Base-by-base conservation (phyloP, 1,139 yeast species). In the Suhomyces atakaporum region DNA sequence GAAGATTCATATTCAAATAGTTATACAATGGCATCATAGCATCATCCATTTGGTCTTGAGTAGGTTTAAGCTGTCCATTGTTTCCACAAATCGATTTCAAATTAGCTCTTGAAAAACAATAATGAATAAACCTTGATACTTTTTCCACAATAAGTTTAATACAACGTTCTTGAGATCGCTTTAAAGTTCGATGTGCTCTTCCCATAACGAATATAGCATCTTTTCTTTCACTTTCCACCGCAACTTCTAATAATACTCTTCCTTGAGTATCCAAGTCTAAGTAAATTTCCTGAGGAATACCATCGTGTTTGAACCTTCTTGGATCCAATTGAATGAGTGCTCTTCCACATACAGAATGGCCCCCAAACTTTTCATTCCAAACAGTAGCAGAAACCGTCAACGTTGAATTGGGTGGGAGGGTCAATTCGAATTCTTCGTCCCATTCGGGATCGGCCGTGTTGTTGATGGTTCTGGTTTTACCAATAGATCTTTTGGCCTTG, bases 401-500 rank as follows among this genome's bases (percentile, higher is more conserved):
- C 3, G 58, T 42, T 1, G 76, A 63, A 30, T 69, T 60, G 3
- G 76, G 73, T 3, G 64, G 57, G 10, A 67, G 47, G 3, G 69
- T 66, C 25, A 85, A 60, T 53, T 89, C 96, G 54, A 86, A 84
- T 39, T 83, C 86, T 63, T 92, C 97, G 51, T 87, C 87, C 95
- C 96, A 92, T 16, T 75, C 79, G 0, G 97, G 97, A 49, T 81
- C 81, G 23, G 76, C 62, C 5, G 81, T 77, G 38, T 77, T 77
- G 29, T 71, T 68, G 7, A 85, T 67, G 0, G 82, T 73, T 50
- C 88, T 72, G 0, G 97, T 89, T 46, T 78, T 79, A 4, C 87
- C 95, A 33, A 86, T 69, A 14, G 82, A 77, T 36, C 69, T 69
- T 34, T 79, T 70, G 2, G 71, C 70, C 31, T 63, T 62, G 6